Percentiles rank a stretch among this genome's conserved stretches.
Evolutionary conservation across 2,329 filamentous ascomycete species (phyloP).

Genomic region (Zasmidium citrigriseum): DNA sequence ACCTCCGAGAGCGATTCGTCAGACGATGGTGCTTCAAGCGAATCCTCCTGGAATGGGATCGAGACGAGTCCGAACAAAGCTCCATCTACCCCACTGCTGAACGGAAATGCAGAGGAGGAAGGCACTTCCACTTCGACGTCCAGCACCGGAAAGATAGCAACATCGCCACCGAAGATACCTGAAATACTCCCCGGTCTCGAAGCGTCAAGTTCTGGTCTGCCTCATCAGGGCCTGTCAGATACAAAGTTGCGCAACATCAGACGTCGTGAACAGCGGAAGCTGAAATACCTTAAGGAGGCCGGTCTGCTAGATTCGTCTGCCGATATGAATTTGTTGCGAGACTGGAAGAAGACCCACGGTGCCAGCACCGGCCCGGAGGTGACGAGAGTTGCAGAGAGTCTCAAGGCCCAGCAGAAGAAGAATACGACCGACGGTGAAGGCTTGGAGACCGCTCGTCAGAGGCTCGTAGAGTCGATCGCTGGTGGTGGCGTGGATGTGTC

Average conservation of each 20-base stretch:
- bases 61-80: background rate
- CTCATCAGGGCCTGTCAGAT: slow-evolving; percentile 50
- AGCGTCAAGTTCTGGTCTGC: slow-evolving; percentile 4
- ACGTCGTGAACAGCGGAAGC: slow-evolving; percentile 49
- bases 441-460: slow-evolving; percentile 15
- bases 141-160: too few species aligned
- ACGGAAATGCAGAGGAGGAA: too few species aligned
- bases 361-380: too few species aligned
- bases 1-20: slow-evolving; percentile 15
- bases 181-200: too few species aligned
- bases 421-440: background rate
- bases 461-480: slow-evolving; percentile 17
- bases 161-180: too few species aligned
- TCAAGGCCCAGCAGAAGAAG: slow-evolving; percentile 3
- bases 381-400: too few species aligned
- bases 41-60: slow-evolving; percentile 24
- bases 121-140: too few species aligned
- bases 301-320: slow-evolving; percentile 55
- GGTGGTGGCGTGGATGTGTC: slow-evolving; percentile 16
- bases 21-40: slow-evolving; percentile 16
- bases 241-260: slow-evolving; percentile 61
- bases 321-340: slow-evolving; percentile 50
- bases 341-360: slow-evolving; percentile 9
- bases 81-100: too few species aligned
- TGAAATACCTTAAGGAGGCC: slow-evolving; percentile 55